Evolutionary conservation across 1,284 basidiomycete genomes (phyloP), one percentile per base, ranked within the genome.

Genomic region (Schizophyllum amplum): DNA sequence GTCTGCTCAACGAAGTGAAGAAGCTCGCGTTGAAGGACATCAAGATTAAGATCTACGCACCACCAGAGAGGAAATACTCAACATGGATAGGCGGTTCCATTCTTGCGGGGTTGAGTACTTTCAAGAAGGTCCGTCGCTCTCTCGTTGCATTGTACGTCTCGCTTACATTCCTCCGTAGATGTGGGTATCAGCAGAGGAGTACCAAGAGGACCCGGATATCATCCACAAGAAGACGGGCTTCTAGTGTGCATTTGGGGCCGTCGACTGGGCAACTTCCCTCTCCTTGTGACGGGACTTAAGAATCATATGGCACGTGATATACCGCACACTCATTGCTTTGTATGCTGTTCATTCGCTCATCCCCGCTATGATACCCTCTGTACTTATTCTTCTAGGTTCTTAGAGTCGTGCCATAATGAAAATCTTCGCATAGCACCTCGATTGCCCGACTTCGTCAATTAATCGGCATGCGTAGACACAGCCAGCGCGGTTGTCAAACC

Each of bases 21-120:
- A 94, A 92, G 74, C 77, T 98, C 51, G 92, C 94, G n/a, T 72
- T 98, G 63, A 94, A 97, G 67, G 97, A 99, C 65, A 86, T 96
- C 68, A 98, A 98, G 79, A 94, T 99, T 74, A 98, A 98, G 78
- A 99, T 99, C 67, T 98, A 94, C 65, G 97, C 97, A 13, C 97
- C 97, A 25, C 97, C 97, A n/a, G 97, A 99, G 73, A 87, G 97
- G 61, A 99, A 99, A 75, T 99, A 99, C 73, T 95, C 94, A 20
- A 99, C 96, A 23, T 99, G 97, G 97, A 99, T 99, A 65, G 97
- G 97, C 55, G 96, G 96, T 4, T 94, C 92, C 58, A 97, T 97
- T 68, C 75, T 98, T 56, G 96, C 96, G 51, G 95, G 96, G 47
- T 74, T 99, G 59, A 95, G 86, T 64, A 98, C 97, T 21, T 99